These are phyloP conservation scores for Malus hybrid DNA, from an alignment of 331 rosid species.

Conservation along the genomic window DNA sequence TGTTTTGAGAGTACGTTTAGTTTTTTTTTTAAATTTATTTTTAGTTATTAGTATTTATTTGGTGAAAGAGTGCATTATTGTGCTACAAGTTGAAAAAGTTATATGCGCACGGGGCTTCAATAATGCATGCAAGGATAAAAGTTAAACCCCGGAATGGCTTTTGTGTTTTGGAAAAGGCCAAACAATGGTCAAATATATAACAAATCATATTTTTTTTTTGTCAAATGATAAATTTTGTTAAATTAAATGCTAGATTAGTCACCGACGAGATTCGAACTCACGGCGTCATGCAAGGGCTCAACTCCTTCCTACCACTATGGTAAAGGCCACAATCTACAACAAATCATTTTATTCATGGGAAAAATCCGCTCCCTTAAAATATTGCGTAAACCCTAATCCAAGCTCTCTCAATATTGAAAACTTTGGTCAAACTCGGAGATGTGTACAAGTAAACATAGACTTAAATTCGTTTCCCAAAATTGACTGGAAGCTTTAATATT, in stretches of 20 bases:
- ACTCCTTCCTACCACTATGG: no score
- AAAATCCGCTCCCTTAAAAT: not conserved
- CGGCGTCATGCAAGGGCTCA: no score
- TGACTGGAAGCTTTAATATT: constrained; percentile 19
- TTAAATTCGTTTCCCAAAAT: constrained; percentile 5
- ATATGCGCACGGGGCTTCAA: no score
- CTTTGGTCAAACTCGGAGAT: constrained; percentile 26
- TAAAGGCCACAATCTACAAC: no score
- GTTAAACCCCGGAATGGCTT: not conserved
- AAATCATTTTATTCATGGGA: not conserved
- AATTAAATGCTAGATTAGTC: no score
- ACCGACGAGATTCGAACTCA: accelerated
- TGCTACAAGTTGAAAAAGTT: not conserved
- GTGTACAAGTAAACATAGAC: not conserved
- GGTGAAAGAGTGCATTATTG: not conserved
- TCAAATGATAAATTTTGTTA: no score
- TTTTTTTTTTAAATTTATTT: not conserved
- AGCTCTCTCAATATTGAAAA: not conserved
- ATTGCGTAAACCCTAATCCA: not conserved
- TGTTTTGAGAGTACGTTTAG: not conserved
- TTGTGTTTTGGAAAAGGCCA: constrained; percentile 19
- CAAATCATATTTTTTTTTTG: not conserved
- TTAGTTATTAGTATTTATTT: not conserved
- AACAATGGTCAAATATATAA: not conserved
- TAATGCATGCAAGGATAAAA: not conserved